Percentiles rank a stretch among this genome's conserved stretches.
phyloP scores from a whole-genome alignment of 139 green algal species.

The Chlamydomonas sp. region DNA sequence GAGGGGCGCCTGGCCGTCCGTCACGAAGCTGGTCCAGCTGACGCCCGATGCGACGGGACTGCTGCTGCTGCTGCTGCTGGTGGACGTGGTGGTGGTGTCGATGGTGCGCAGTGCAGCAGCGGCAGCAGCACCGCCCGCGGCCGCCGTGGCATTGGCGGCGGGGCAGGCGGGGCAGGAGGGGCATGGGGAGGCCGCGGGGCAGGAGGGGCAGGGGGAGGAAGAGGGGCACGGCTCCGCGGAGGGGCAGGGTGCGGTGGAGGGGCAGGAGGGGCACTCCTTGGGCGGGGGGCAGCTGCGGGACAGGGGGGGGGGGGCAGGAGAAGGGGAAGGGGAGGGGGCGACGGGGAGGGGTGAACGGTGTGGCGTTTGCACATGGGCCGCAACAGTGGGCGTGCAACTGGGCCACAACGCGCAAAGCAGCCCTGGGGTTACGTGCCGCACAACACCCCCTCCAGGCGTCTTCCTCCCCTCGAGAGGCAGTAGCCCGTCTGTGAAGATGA shows the following conservation, averaged over 20 bases:
- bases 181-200: neutral
- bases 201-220: neutral
- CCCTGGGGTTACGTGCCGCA: too few relatives aligned
- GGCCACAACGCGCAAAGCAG: too few relatives aligned
- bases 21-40: constrained; percentile 19
- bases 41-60: neutral
- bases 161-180: neutral
- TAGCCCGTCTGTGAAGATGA: too few relatives aligned
- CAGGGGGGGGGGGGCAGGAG: neutral
- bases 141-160: neutral
- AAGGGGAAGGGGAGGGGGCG: neutral
- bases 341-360: too few relatives aligned
- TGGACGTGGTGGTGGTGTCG: too few relatives aligned
- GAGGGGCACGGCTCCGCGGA: neutral
- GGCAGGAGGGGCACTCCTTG: constrained; percentile 7
- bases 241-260: neutral
- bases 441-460: too few relatives aligned
- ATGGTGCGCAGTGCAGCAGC: too few relatives aligned
- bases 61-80: neutral
- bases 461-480: too few relatives aligned
- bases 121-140: too few relatives aligned
- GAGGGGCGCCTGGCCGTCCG: constrained; percentile 16
- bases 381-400: too few relatives aligned
- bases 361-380: too few relatives aligned
- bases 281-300: neutral